Evolutionary conservation across 2,329 filamentous ascomycete genomes (phyloP).

Genomic region (Xenoacremonium recifei): DNA sequence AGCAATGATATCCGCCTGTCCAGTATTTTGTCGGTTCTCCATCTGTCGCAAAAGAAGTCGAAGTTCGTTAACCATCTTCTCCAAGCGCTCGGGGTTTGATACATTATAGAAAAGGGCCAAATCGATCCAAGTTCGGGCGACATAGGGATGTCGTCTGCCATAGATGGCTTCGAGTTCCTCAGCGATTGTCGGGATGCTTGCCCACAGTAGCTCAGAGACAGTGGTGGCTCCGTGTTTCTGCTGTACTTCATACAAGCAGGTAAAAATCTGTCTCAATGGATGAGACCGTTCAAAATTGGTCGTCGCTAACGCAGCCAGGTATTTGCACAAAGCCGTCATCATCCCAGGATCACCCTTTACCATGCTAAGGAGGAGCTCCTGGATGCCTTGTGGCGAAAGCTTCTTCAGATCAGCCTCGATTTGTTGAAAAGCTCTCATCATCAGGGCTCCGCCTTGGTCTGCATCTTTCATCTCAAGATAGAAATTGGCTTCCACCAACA

Average conservation of each 20-base stretch:
- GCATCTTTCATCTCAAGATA: conserved; percentile 40
- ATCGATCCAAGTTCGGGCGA: conserved; percentile 42
- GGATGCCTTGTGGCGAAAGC: conserved; percentile 42
- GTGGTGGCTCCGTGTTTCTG: conserved; percentile 43
- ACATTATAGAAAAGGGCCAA: conserved; percentile 40
- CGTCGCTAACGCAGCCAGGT: conserved; percentile 41
- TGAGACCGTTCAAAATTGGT: conserved; percentile 43
- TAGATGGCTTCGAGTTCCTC: conserved; percentile 46
- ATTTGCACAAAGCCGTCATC: conserved; percentile 46
- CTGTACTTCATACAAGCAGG: conserved; percentile 42
- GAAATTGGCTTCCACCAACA: conserved; percentile 43
- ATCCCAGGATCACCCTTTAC: conserved; percentile 42
- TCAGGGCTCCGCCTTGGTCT: conserved; percentile 37
- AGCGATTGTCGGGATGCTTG: conserved; percentile 39
- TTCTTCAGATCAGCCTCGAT: conserved; percentile 42
- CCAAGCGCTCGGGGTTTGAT: conserved; percentile 33
- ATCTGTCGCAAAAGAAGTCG: conserved; percentile 33
- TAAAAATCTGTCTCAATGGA: conserved; percentile 42
- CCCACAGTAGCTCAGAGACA: conserved; percentile 43
- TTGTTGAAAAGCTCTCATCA: conserved; percentile 43
- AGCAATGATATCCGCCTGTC: conserved; percentile 35
- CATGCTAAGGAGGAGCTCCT: conserved; percentile 43
- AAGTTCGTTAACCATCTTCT: conserved; percentile 38
- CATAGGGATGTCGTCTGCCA: conserved; percentile 41
- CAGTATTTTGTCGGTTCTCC: conserved; percentile 32